Conservation (phyloP, 148 eudicot species). For the Camellia sinensis region DNA sequence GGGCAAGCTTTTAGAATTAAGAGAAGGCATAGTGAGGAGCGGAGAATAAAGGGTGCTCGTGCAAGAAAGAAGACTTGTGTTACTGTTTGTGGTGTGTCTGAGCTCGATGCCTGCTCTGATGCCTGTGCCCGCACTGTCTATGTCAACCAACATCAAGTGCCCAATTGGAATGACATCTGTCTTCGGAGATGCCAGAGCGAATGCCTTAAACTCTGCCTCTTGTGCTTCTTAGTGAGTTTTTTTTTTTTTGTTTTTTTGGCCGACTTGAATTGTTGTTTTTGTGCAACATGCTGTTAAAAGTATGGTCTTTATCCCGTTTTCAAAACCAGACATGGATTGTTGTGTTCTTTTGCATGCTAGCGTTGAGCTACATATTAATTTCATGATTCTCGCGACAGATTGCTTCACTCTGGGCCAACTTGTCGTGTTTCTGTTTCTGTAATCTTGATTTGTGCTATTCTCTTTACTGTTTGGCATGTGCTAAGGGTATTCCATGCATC, state of each 20-base stretch:
- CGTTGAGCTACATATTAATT: not conserved
- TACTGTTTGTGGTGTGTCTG: conserved; percentile 63
- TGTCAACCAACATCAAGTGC: conserved; percentile 64
- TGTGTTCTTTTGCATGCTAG: not conserved
- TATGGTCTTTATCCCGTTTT: not conserved
- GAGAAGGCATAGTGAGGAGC: conserved; percentile 56
- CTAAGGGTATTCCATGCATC: not conserved
- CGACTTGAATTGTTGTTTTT: not conserved
- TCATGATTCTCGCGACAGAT: not conserved
- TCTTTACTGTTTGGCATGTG: not conserved
- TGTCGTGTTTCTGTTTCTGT: not conserved
- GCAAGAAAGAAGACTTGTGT: conserved; percentile 54
- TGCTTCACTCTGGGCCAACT: not conserved
- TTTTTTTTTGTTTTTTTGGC: not conserved
- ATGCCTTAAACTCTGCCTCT: conserved; percentile 50
- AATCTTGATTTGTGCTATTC: not conserved
- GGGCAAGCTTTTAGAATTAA: conserved; percentile 53
- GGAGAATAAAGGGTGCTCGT: conserved; percentile 47
- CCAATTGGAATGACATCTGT: conserved; percentile 64
- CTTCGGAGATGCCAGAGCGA: conserved; percentile 54
- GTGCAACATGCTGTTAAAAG: not conserved
- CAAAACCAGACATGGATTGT: not conserved
- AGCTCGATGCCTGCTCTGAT: conserved; percentile 61
- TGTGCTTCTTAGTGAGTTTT: conserved; percentile 29
- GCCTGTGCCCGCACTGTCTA: conserved; percentile 65